Evolutionary conservation across 495 filamentous ascomycete species (phyloP), one percentile per base, ranked within the genome.

Genomic region (Diplogelasinospora grovesii): DNA sequence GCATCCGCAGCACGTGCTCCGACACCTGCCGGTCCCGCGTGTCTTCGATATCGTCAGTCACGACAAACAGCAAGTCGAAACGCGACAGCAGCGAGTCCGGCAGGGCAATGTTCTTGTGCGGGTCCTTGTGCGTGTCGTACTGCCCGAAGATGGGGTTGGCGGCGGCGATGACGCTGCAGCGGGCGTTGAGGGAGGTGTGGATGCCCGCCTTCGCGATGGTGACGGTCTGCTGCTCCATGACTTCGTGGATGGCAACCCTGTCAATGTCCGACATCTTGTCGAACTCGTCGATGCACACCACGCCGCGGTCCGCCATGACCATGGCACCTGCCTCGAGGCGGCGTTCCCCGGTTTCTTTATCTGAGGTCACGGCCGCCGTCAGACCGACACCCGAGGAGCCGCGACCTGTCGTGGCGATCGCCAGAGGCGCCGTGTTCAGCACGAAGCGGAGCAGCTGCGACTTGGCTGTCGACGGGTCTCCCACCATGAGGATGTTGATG

Each of bases 181-280:
- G 81, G 22, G 92, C 93, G 53, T 99, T 99, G 41, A 99, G 77
- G 15, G 88, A 94, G 5, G 92, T 99, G 64, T 99, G 92, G 34
- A 99, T 99, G 49, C 92, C 92, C 4, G 92, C 92, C 66, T 99
- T 99, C 20, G 92, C 92, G 53, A 99, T 97, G 20, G 92, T 99
- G 44, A 99, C 92, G 0, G 92, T 99, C 60, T 99, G 92, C 68
- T 99, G 92, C 64, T 99, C 92, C 92, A 99, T 99, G 41, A 99
- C 92, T 86, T 99, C 92, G 75, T 99, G 92, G 53, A 99, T 99
- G 32, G 92, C 92, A 15, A 99, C 92, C 49, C 92, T 81, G 61
- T 99, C 92, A 25, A 97, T 82, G 61, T 97, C 92, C 48, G 85
- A 93, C 92, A 99, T 99, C 66, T 99, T 99, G 66, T 99, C 92